Base-by-base conservation (phyloP, 176 grass and related monocot genomes). In the Cenchrus purpureus region DNA sequence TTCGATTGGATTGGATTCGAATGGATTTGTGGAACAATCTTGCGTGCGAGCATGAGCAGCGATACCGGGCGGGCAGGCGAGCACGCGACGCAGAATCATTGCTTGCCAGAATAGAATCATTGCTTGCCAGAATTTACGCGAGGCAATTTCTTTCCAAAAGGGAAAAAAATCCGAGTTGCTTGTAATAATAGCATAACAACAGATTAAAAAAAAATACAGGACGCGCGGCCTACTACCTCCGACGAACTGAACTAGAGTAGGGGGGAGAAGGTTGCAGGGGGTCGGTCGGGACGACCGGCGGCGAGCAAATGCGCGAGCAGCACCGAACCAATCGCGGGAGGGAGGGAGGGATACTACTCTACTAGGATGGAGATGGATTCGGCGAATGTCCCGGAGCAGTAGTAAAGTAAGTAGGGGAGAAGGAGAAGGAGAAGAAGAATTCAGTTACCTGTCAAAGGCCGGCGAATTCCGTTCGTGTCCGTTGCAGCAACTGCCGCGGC, bases 21-120 rank as follows among this genome's bases (percentile, higher is more conserved):
- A 4, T 8, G 7, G 22, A 5, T 16, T 9, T 0, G 25, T 12
- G 71, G 71, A 74, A 32, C 48, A 74, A 32, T 11, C 12, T 79
- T 77, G 72, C 79, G 65, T 76, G 85, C 8, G 51, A 76, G 79
- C 14, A 76, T 76, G 45, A 44, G 52, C 73, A 25, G 22, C 22
- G 54, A 79, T 17, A 31, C 25, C 11, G 8, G 58, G n/a, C 11
- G 8, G 49, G 16, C 1, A 42, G 58, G 16, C 6, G 37, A 40
- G 17, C 42, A 87, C 78, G 37, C 68, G 49, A 87, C 1, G 32
- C 65, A 56, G 12, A 28, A 44, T 28, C 69, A 73, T 28, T 86
- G 29, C 40, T 10, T 7, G 7, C 57, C 57, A 34, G 44, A 46
- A 8, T 8, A 46, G 44, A 46, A 46, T 46, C 44, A 46, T 46